Base-by-base conservation (phyloP, 2,329 filamentous ascomycete species). In the Catunica adiposa region DNA sequence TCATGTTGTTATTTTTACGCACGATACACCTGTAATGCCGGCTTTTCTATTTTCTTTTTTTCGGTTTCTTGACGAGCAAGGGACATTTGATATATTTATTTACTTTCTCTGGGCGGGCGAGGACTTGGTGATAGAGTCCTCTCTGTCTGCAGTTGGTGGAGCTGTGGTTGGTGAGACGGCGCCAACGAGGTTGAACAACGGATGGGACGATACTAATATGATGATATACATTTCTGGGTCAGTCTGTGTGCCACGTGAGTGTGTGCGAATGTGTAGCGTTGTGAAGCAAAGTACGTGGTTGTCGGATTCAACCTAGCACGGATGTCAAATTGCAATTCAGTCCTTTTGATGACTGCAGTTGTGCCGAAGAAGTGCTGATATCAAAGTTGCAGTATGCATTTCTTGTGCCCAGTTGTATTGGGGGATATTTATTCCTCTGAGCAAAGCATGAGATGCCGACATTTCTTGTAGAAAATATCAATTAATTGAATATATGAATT, bases 281-380 rank as follows among this genome's bases (percentile, higher is more conserved):
- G 25, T 50, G 17, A 22, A 52, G 22, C 8, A 17, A 23, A 7
- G 11, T 52, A 52, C 17, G 50, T 52, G 50, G 50, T 52, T 52
- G 50, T 38, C 31, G 31, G 50, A 52, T 52, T 52, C 50, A 53
- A 58, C 53, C 62, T 71, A 90, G 89, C 89, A 94, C 86, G 84
- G 86, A 95, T 95, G 89, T 96, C 89, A 95, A 95, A 95, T 95
- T 96, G 82, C 89, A 92, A 90, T 84, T 75, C 79, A 79, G 83
- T 82, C 82, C 69, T 69, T 68, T 69, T 71, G 68, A 82, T 95
- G 86, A 84, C 86, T 89, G 81, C 76, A 78, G 81, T 89, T 92
- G 89, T 88, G 89, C 89, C 89, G 86, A 89, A 94, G 88, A 94
- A 88, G 88, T 95, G 89, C 89, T 92, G 79, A 94, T 76, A 92